Base-by-base conservation (phyloP, 2,329 filamentous ascomycete genomes). In the Aspergillus sp. region DNA sequence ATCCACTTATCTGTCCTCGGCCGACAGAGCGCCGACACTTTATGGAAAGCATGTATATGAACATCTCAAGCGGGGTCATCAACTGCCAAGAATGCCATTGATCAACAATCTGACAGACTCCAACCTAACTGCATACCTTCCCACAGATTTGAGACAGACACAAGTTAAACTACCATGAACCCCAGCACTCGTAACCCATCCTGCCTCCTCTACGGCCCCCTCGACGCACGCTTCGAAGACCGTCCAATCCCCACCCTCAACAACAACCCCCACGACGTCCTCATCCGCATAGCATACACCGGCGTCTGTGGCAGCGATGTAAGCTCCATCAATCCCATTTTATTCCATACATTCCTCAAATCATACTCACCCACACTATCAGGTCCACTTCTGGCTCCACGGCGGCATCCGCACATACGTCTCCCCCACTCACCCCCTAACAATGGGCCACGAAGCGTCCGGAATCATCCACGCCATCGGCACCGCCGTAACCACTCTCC, bases 271-370 rank as follows among this genome's bases (percentile, higher is more conserved):
- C 68, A 76, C 57, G 78, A 81, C 63, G 75, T 81, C 17, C 71
- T 81, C 25, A 69, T 81, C 8, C 74, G 75, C n/a, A 77, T 82
- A 41, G 73, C 75, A 3, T 81, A 75, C 78, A 75, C 78, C 0
- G 79, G 79, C 3, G 76, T 81, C n/a, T 80, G 78, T 61, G 79
- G 77, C 21, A 77, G 75, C 57, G 76, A 78, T 66, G 73, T 74
- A 63, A 27, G 64, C 23, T 25, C 8, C 27, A 30, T 25, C 42
- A 5, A 19, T 8, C 8, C 5, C 21, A 41, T 17, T 21, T n/a
- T 5, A 21, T 19, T 2, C 8, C 6, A 25, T 25, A 25, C 6
- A 25, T 25, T 25, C 23, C 23, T 25, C 6, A n/a, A 2, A 5
- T n/a, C 6, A 42, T 6, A 19, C 39, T 42, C 8, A 42, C 17